These are phyloP conservation scores for Citrus reticulata DNA, from an alignment of 345 rosid genomes.

Conservation along the genomic window DNA sequence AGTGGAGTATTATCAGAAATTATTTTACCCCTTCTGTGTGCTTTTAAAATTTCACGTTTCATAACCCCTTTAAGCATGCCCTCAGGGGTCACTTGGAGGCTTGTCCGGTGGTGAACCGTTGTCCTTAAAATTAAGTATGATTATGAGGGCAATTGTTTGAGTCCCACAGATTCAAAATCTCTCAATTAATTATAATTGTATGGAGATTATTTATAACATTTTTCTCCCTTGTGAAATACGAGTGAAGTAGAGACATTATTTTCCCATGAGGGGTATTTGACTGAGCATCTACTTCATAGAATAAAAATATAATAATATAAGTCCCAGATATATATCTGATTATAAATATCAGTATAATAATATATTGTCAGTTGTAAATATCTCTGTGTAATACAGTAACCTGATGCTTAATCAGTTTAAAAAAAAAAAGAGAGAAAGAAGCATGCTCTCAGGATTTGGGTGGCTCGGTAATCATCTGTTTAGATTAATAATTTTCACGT, in stretches of 20 bases:
- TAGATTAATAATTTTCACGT: too few species aligned
- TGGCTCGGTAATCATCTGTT: too few species aligned
- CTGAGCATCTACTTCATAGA: rapidly evolving
- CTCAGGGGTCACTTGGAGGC: rapidly evolving
- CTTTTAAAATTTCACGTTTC: too few species aligned
- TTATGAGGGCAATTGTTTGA: rapidly evolving
- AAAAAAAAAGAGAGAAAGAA: too few species aligned
- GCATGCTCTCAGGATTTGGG: too few species aligned
- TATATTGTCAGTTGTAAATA: too few species aligned
- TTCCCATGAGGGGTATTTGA: rapidly evolving
- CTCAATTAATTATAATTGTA: too few species aligned
- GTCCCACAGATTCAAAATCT: rapidly evolving
- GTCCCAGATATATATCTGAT: rapidly evolving
- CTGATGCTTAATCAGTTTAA: too few species aligned
- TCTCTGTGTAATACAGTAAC: rapidly evolving
- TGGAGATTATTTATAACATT: rapidly evolving
- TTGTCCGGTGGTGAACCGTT: rapidly evolving
- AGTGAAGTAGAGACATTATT: rapidly evolving
- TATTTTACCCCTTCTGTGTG: background rate
- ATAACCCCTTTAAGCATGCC: too few species aligned
- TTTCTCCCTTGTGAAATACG: rapidly evolving
- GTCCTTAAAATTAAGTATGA: rapidly evolving
- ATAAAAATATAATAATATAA: too few species aligned
- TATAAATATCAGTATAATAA: too few species aligned
- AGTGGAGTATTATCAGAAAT: background rate